Conservation (phyloP, 1,284 basidiomycete species). For the Pholiota adiposa region DNA sequence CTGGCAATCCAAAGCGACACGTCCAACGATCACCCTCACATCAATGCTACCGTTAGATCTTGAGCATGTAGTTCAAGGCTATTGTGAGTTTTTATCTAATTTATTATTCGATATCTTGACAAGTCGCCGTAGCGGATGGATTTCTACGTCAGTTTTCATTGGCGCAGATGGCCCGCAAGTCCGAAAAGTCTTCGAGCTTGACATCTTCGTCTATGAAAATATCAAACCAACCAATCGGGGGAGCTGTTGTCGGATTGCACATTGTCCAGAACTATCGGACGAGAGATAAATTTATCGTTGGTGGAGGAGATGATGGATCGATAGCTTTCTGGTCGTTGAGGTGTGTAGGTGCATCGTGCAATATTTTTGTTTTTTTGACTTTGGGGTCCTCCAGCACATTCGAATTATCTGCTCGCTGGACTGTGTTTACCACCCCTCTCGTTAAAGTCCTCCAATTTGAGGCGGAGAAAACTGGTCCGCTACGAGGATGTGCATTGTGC, state of each 20-base stretch:
- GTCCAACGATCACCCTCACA: slow-evolving; percentile 36
- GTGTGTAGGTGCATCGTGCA: slow-evolving; percentile 40
- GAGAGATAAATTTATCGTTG: slow-evolving; percentile 62
- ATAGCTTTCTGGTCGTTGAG: slow-evolving; percentile 70
- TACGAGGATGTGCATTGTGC: slow-evolving; percentile 77
- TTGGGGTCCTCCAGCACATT: slow-evolving; percentile 65
- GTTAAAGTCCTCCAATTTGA: slow-evolving; percentile 59
- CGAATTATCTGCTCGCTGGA: slow-evolving; percentile 68
- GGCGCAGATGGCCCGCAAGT: slow-evolving; percentile 29
- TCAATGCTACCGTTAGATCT: slow-evolving; percentile 61
- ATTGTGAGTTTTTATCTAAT: slow-evolving; percentile 46
- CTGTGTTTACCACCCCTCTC: slow-evolving; percentile 70
- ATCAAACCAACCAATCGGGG: slow-evolving; percentile 52
- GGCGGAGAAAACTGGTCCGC: slow-evolving; percentile 58
- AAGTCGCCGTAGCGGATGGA: slow-evolving; percentile 58
- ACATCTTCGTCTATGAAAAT: slow-evolving; percentile 27
- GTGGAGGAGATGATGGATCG: slow-evolving; percentile 76
- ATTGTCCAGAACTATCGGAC: slow-evolving; percentile 57
- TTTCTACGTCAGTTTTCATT: slow-evolving; percentile 33
- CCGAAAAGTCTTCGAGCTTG: slow-evolving; percentile 10
- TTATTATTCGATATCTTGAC: slow-evolving; percentile 1
- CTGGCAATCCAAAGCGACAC: slow-evolving; percentile 22
- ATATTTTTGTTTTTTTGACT: slow-evolving; percentile 4
- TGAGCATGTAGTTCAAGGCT: slow-evolving; percentile 61
- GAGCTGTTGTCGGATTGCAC: slow-evolving; percentile 55